Conservation (phyloP, 345 rosid species). For the Camelina sativa region DNA sequence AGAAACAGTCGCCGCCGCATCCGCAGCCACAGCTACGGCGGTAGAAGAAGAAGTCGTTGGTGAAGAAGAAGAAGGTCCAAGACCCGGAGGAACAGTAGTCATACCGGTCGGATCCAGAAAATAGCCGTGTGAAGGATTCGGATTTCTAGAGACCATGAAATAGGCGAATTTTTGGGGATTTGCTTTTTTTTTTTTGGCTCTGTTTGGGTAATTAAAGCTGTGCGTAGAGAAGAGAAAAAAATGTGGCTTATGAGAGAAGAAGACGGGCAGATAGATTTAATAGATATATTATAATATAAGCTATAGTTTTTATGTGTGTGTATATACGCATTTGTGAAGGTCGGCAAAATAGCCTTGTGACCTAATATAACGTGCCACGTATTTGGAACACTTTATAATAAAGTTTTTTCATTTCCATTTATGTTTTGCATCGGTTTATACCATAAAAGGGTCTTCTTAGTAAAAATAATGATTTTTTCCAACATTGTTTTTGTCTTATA, state of each 20-base stretch:
- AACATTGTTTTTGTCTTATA: not conserved
- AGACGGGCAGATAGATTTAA: slow-evolving; percentile 14
- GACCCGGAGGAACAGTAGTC: slow-evolving; percentile 55
- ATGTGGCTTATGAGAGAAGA: slow-evolving; percentile 18
- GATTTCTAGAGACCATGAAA: slow-evolving; percentile 67
- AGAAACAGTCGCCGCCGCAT: slow-evolving; percentile 48
- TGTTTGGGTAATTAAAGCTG: slow-evolving; percentile 5
- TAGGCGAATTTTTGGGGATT: not conserved
- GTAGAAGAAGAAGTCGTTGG: slow-evolving; percentile 40
- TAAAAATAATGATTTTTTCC: no score
- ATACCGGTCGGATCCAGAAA: slow-evolving; percentile 71
- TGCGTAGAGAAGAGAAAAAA: slow-evolving; percentile 6
- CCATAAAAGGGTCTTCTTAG: not conserved
- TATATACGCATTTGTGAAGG: slow-evolving; percentile 1
- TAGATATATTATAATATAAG: not conserved
- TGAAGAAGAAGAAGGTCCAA: slow-evolving; percentile 44
- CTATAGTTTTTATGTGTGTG: not conserved
- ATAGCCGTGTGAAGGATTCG: slow-evolving; percentile 64
- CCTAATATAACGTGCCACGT: slow-evolving; percentile 29
- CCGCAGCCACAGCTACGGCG: slow-evolving; percentile 31
- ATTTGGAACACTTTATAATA: not conserved
- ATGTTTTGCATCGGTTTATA: not conserved
- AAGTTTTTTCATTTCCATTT: not conserved
- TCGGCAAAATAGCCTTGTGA: slow-evolving; percentile 12
- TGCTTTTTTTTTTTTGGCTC: not conserved